Evolutionary conservation across 768 basidiomycete genomes (phyloP), one percentile per base, ranked within the genome.

Genomic region (Cyclocybe cylindracea): DNA sequence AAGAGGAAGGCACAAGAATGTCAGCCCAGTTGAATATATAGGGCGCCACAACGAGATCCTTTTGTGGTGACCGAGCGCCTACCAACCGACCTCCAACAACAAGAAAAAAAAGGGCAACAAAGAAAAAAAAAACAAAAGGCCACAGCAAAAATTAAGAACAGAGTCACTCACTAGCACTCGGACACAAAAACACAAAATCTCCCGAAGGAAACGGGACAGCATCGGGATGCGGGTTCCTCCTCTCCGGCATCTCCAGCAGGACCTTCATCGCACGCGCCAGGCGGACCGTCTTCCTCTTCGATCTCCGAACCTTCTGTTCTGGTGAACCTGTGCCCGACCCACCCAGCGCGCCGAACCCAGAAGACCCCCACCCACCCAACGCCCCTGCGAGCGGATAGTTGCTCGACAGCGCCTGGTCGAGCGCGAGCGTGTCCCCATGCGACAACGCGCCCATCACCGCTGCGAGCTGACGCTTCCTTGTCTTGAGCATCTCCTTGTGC

Each of bases 401-500:
- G 49, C 76, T 78, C 36, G 84, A 84, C 40, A 93, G 71, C 24
- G 90, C 91, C 66, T 87, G 86, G 63, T 93, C 90, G 29, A 92
- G 72, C 34, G 88, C 87, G 39, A 91, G 74, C 10, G 84, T 80
- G 67, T 90, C 85, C 13, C 82, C 82, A 58, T 80, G 77, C 7
- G 86, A 81, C 48, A 87, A 65, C 19, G 84, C 82, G 14, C 85
- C 86, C 43, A 91, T 76, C 18, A 89, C 84, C 2, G 83, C 79
- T 10, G 82, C 83, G 39, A 93, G 73, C 69, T 90, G 88, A 46
- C 84, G 77, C 64, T 86, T 87, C 57, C 88, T 73, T 49, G 70
- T 76, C 67, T 78, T 85, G 58, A 91, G 73, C 64, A 86, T 71
- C 55, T 90, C 87, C 67, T 92, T 92, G 61, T 86, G 83, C 70